phyloP scores from a whole-genome alignment of 1,284 basidiomycete species.

The Lignosus rhinocerotis region DNA sequence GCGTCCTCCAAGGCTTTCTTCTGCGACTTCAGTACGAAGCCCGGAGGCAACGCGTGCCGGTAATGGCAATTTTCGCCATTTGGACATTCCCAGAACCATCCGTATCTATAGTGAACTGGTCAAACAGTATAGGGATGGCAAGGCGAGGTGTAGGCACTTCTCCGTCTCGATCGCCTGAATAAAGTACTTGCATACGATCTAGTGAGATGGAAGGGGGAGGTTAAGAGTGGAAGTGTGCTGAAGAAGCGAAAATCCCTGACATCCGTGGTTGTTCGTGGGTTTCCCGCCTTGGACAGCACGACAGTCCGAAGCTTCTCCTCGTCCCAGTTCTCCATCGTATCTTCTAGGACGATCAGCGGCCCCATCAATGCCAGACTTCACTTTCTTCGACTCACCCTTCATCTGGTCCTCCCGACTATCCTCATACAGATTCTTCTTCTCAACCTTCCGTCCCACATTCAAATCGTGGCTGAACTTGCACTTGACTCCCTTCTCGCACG shows the following conservation, averaged over 20 bases:
- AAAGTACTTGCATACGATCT: slow-evolving; percentile 98
- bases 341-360: slow-evolving; percentile 38
- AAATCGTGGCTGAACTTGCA: slow-evolving; percentile 97
- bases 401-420: slow-evolving; percentile 84
- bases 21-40: slow-evolving; percentile 93
- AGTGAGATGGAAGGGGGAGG: background rate
- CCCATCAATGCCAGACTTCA: background rate
- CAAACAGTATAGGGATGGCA: background rate
- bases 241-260: slow-evolving; percentile 44
- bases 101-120: slow-evolving; percentile 53
- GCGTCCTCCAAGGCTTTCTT: slow-evolving; percentile 84
- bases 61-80: slow-evolving; percentile 91
- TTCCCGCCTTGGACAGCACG: slow-evolving; percentile 86
- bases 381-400: slow-evolving; percentile 51
- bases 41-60: slow-evolving; percentile 92
- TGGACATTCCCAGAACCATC: slow-evolving; percentile 94
- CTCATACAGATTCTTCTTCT: slow-evolving; percentile 96
- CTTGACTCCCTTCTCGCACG: slow-evolving; percentile 87
- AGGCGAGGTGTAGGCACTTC: slow-evolving; percentile 51
- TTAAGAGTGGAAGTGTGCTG: background rate
- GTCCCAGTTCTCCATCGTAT: slow-evolving; percentile 99
- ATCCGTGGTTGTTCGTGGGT: slow-evolving; percentile 91
- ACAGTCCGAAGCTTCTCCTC: slow-evolving; percentile 90
- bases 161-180: slow-evolving; percentile 95
- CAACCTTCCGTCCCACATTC: slow-evolving; percentile 87